phyloP scores from a whole-genome alignment of 257 asterid species.

The Voacanga thouarsii region DNA sequence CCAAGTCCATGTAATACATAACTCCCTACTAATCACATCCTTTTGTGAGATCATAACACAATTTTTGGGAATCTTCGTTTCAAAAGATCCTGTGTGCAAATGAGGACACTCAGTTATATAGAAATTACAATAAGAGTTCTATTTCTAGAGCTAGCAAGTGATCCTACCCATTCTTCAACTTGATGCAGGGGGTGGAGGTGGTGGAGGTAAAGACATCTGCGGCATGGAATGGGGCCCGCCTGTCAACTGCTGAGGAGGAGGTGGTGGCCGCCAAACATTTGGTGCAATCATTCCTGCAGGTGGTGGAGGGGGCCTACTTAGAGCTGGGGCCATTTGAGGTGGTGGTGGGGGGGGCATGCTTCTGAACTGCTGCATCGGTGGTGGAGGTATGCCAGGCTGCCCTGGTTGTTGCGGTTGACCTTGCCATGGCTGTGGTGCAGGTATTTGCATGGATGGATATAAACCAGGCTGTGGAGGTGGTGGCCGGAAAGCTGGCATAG shows the following conservation, averaged over 20 bases:
- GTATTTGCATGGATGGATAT: slow-evolving; percentile 59
- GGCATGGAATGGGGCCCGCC: slow-evolving; percentile 47
- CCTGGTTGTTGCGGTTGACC: slow-evolving; percentile 67
- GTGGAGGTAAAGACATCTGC: slow-evolving; percentile 62
- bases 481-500: slow-evolving; percentile 47
- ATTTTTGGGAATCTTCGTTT: neutral
- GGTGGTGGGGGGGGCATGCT: slow-evolving; percentile 82
- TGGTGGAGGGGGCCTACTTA: slow-evolving; percentile 71
- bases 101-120: neutral
- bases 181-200: slow-evolving; percentile 36
- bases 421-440: slow-evolving; percentile 66
- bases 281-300: slow-evolving; percentile 65
- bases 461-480: slow-evolving; percentile 56
- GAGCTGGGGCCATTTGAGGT: slow-evolving; percentile 45
- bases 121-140: neutral
- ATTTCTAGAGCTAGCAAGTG: neutral
- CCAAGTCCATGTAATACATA: no score
- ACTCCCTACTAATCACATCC: neutral
- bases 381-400: slow-evolving; percentile 48
- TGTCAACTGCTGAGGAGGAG: slow-evolving; percentile 68
- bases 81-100: neutral
- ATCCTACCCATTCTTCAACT: neutral
- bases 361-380: slow-evolving; percentile 64
- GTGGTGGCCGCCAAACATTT: slow-evolving; percentile 73
- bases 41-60: neutral